Evolutionary conservation across 768 basidiomycete genomes (phyloP).

Genomic region (Hypholoma fasciculare): DNA sequence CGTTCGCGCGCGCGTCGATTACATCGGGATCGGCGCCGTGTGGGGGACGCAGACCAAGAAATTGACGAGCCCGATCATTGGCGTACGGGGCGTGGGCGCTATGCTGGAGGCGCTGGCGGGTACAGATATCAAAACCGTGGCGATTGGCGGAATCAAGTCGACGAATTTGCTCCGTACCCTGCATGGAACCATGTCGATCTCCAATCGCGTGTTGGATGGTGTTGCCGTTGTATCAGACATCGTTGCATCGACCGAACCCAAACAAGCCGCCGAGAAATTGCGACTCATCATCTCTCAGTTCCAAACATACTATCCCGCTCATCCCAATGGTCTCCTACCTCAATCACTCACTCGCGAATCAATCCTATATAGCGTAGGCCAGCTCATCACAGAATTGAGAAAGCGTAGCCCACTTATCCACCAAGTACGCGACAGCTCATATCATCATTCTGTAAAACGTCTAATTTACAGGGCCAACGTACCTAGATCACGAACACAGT

Average conservation of each 20-base stretch:
- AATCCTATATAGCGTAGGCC: constrained; percentile 44
- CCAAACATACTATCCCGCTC: constrained; percentile 22
- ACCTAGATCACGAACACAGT: constrained; percentile 86
- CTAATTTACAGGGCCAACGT: too few species aligned
- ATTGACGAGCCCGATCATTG: constrained; percentile 61
- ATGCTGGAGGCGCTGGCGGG: constrained; percentile 68
- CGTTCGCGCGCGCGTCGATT: constrained; percentile 68
- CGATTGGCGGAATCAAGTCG: constrained; percentile 89
- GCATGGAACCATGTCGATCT: constrained; percentile 64
- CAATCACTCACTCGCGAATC: constrained; percentile 11
- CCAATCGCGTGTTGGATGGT: constrained; percentile 67
- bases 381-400: constrained; percentile 53
- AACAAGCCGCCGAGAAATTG: constrained; percentile 46
- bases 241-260: constrained; percentile 61
- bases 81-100: constrained; percentile 69
- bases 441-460: too few species aligned
- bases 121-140: constrained; percentile 69
- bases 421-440: constrained; percentile 46
- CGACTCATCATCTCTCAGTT: constrained; percentile 44
- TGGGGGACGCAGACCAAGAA: constrained; percentile 83
- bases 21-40: constrained; percentile 86
- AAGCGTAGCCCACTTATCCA: constrained; percentile 72
- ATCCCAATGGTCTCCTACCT: constrained; percentile 4
- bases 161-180: constrained; percentile 75
- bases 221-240: constrained; percentile 91